Percentiles rank a stretch among this genome's conserved stretches.
phyloP scores from a whole-genome alignment of 495 filamentous ascomycete genomes.

The Penicillium taxi region DNA sequence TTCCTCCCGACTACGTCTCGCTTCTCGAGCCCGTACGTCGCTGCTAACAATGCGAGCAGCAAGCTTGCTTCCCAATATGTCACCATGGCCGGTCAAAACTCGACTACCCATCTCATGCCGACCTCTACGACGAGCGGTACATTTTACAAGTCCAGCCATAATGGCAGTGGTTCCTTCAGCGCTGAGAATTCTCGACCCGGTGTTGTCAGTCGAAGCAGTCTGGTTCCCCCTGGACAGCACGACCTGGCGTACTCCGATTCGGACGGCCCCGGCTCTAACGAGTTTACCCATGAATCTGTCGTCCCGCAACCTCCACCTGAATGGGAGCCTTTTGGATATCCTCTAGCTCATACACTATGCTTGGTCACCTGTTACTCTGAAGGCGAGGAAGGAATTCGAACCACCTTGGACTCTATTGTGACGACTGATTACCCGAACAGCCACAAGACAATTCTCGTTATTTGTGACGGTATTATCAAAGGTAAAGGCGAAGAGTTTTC shows the following conservation, averaged over 20 bases:
- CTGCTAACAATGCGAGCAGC: conserved; percentile 23
- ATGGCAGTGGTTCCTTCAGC: conserved; percentile 56
- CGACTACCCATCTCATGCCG: conserved; percentile 63
- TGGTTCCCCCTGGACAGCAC: conserved; percentile 31
- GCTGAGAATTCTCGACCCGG: conserved; percentile 35
- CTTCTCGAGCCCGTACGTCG: conserved; percentile 88
- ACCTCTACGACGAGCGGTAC: conserved; percentile 40
- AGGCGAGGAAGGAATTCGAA: conserved; percentile 83
- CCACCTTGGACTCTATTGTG: conserved; percentile 91
- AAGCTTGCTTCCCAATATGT: conserved; percentile 56
- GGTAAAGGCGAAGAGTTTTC: conserved; percentile 81
- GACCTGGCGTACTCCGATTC: conserved; percentile 48
- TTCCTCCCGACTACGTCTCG: conserved; percentile 77
- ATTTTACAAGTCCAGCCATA: conserved; percentile 64
- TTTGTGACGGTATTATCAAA: conserved; percentile 98
- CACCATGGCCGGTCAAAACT: conserved; percentile 94
- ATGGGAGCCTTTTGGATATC: conserved; percentile 94
- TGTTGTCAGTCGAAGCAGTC: conserved; percentile 45
- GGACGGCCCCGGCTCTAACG: conserved; percentile 75
- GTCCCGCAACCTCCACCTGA: conserved; percentile 97
- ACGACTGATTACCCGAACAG: conserved; percentile 99
- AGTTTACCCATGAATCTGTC: conserved; percentile 91
- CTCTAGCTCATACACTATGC: conserved; percentile 86
- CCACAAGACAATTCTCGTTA: conserved; percentile 90
- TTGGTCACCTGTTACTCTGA: conserved; percentile 97